Base-by-base conservation (phyloP, 1,284 basidiomycete species). In the Sanghuangporus baumii region DNA sequence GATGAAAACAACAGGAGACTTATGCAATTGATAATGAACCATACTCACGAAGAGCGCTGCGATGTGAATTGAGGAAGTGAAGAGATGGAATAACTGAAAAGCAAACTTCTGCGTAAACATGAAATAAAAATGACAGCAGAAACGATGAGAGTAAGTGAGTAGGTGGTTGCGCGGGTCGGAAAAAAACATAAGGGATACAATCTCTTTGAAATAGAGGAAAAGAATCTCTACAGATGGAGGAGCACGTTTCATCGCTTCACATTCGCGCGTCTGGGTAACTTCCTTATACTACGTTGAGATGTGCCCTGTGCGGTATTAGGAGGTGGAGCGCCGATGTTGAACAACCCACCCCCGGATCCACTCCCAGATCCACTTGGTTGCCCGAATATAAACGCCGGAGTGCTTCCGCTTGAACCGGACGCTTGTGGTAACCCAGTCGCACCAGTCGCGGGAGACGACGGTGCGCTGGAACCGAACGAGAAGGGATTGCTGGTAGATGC, bases 401-500 rank as follows among this genome's bases (percentile, higher is more conserved):
- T 12, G 36, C 43, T 31, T 43, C 79, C 76, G 65, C 56, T 63
- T 3, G 76, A 70, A 46, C 70, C 73, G 12, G 79, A 78, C 16
- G 72, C 67, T 23, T 67, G 68, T 4, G 71, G 77, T 60, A 69
- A 67, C 66, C 64, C 73, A 48, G 69, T 62, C 37, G 66, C 74
- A 8, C 72, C 71, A 56, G 73, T 73, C 57, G 79, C 81, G 20
- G 85, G 86, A n/a, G 86, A 87, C 43, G 78, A 77, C 59, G 85
- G 84, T 67, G 85, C 83, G 64, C 76, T 79, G 43, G 67, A 12
- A 67, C 69, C 59, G 72, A 75, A 41, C 63, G 18, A 31, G 38
- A 63, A 66, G 3, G 48, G 47, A 40, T 58, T 65, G 16, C 23
- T 61, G 14, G 48, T 12, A 6, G 41, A 26, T 9, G 20, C 36